These are phyloP conservation scores for Smallanthus sonchifolius DNA, from an alignment of 129 eudicot species.

Conservation along the genomic window DNA sequence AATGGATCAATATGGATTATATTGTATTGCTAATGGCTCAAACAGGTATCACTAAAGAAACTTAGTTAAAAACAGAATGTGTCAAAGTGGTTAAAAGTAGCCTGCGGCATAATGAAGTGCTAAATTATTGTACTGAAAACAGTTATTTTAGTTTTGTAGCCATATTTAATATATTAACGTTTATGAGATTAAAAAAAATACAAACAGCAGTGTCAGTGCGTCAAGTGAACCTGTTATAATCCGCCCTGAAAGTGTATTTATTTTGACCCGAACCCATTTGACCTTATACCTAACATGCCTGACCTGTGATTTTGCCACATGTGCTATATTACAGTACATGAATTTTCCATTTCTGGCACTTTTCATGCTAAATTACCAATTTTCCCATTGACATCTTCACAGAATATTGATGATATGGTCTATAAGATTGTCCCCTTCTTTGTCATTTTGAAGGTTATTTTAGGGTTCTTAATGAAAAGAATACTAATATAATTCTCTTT, in stretches of 20 bases:
- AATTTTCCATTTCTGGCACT: too few species aligned
- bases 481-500: background rate
- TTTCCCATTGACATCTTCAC: background rate
- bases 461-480: background rate
- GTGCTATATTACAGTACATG: background rate
- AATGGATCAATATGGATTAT: background rate
- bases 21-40: background rate
- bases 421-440: background rate
- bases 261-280: background rate
- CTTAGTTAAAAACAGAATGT: background rate
- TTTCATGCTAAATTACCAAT: background rate
- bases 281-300: background rate
- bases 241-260: background rate
- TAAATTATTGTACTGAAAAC: background rate
- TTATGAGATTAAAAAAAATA: background rate
- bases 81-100: background rate
- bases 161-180: background rate
- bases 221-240: background rate
- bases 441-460: slow-evolving; percentile 2
- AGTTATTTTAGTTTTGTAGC: background rate
- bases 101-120: background rate
- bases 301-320: too few species aligned
- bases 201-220: background rate
- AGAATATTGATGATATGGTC: background rate
- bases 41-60: background rate